Evolutionary conservation across 2,329 filamentous ascomycete genomes (phyloP).

Genomic region (Hymenoscyphus scutula): DNA sequence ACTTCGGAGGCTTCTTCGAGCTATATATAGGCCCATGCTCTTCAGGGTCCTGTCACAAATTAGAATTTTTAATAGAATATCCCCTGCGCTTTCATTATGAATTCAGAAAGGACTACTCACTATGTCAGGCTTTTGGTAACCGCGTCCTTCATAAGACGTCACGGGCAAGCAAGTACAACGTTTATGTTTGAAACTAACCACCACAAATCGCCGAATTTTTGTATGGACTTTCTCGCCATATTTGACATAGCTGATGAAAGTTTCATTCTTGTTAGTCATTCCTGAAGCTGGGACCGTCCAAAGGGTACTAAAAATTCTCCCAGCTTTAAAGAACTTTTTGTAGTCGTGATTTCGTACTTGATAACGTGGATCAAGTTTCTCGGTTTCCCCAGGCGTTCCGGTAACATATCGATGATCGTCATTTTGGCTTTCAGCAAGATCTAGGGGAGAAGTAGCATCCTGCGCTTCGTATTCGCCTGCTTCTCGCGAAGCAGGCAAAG

Average conservation of each 20-base stretch:
- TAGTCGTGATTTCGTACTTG: slow-evolving; percentile 23
- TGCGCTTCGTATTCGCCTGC: not conserved
- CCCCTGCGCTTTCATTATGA: not conserved
- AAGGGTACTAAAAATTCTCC: slow-evolving; percentile 28
- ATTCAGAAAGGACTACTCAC: not conserved
- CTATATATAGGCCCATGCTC: slow-evolving; percentile 29
- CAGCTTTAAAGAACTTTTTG: slow-evolving; percentile 23
- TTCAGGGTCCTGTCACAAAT: slow-evolving; percentile 10
- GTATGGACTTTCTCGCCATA: slow-evolving; percentile 23
- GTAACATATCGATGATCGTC: slow-evolving; percentile 10
- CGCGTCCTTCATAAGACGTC: slow-evolving; percentile 19
- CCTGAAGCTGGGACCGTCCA: slow-evolving; percentile 24
- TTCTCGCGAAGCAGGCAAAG: not conserved
- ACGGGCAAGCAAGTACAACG: slow-evolving; percentile 26
- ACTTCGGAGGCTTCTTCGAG: slow-evolving; percentile 11
- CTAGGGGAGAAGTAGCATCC: not conserved
- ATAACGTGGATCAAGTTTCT: slow-evolving; percentile 23
- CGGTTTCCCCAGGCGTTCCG: slow-evolving; percentile 12
- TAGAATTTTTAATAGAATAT: not conserved
- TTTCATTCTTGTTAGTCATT: slow-evolving; percentile 13
- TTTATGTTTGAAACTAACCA: slow-evolving; percentile 18
- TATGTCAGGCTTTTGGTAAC: slow-evolving; percentile 24
- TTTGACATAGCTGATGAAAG: slow-evolving; percentile 20
- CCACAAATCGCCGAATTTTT: slow-evolving; percentile 28
- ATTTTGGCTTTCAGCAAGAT: not conserved